phyloP scores from a whole-genome alignment of 192 early-diverging fungal genomes.

The Entomortierella parvispora region DNA sequence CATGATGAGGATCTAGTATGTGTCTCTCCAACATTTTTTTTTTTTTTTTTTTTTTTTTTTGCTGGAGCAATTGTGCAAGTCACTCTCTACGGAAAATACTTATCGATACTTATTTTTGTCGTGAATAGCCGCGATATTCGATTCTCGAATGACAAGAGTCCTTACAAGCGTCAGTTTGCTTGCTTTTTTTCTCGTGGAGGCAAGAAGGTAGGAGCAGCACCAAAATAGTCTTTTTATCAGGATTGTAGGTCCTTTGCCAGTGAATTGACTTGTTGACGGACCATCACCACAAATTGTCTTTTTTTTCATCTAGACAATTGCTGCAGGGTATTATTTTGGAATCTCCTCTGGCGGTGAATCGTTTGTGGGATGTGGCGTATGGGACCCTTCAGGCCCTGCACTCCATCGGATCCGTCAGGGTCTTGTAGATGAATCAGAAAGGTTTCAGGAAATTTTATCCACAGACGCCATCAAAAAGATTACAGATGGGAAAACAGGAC shows the following conservation, averaged over 20 bases:
- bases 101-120: background rate
- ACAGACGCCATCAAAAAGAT: conserved; percentile 55
- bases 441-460: conserved; percentile 51
- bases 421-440: conserved; percentile 50
- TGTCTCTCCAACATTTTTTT: background rate
- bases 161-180: conserved; percentile 62
- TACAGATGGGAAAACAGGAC: conserved; percentile 48
- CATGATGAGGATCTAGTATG: conserved; percentile 61
- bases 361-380: conserved; percentile 59
- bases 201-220: conserved; percentile 35
- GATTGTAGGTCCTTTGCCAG: background rate
- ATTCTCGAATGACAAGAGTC: conserved; percentile 64
- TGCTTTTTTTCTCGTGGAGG: conserved; percentile 58
- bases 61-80: too few relatives aligned
- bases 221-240: background rate
- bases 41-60: background rate
- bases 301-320: conserved; percentile 26
- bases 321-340: conserved; percentile 63
- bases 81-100: too few relatives aligned
- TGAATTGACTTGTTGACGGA: too few relatives aligned
- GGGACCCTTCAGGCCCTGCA: conserved; percentile 49
- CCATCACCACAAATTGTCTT: too few relatives aligned
- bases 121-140: conserved; percentile 65
- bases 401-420: conserved; percentile 53
- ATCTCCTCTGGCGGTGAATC: conserved; percentile 53